Conservation (phyloP, 805 yeast genomes). For the Candida chauliodis region DNA sequence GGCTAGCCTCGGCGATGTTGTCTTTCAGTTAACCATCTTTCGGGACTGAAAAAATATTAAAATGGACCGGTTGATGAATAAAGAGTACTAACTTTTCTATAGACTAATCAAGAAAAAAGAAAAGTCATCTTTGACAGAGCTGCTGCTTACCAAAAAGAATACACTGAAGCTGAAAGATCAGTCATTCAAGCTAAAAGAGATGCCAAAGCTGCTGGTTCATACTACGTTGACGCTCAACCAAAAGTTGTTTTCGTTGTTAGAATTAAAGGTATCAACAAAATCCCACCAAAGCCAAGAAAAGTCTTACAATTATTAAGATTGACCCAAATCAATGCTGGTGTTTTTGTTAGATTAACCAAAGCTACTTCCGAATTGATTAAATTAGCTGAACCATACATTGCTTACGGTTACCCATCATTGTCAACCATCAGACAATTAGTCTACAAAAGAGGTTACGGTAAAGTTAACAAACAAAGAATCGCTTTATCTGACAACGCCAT, state of each 20-base stretch:
- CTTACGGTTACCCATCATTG: conserved; percentile 96
- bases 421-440: conserved; percentile 87
- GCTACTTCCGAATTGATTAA: conserved; percentile 90
- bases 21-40: conserved; percentile 79
- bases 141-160: conserved; percentile 94
- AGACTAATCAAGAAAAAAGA: conserved; percentile 49
- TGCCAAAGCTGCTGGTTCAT: conserved; percentile 90
- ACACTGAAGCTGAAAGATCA: conserved; percentile 89
- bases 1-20: conserved; percentile 75
- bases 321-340: conserved; percentile 92
- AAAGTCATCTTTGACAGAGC: conserved; percentile 86
- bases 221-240: conserved; percentile 92
- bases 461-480: conserved; percentile 93
- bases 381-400: conserved; percentile 94
- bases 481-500: conserved; percentile 83
- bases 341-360: conserved; percentile 91
- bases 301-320: conserved; percentile 91
- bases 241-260: conserved; percentile 94
- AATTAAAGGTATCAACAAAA: conserved; percentile 99
- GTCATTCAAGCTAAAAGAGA: conserved; percentile 83
- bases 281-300: conserved; percentile 99
- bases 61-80: no score
- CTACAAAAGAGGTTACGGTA: conserved; percentile 98
- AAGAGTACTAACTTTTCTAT: conserved; percentile 29
- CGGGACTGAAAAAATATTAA: conserved; percentile 59